Base-by-base conservation (phyloP, 345 rosid species). In the Anacardium occidentale region DNA sequence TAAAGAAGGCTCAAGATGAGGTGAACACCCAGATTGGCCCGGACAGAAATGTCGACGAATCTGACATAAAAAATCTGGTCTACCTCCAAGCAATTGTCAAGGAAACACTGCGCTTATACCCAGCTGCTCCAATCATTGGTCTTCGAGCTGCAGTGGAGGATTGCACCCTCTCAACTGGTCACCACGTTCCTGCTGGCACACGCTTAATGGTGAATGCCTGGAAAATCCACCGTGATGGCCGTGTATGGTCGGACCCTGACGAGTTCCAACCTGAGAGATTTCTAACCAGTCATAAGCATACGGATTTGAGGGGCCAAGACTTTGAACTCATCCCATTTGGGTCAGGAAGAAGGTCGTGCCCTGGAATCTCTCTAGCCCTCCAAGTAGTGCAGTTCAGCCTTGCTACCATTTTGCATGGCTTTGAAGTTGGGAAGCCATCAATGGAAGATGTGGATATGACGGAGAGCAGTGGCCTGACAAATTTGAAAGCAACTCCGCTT, bases 401-500 rank as follows among this genome's bases (percentile, higher is more conserved):
- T 17, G 90, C 87, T 5, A 79, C 81, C 32, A 73, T 83, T 44
- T 62, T 87, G 32, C 88, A 78, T 4, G 22, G 78, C 22, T 87
- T 84, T 34, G 72, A 87, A 9, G 72, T 81, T 24, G 21, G 48
- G 32, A 79, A 18, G 32, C 76, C 78, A 54, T 76, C 61, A 1
- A 51, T n/a, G 5, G 64, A 68, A 70, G 75, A 56, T 0, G 66
- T 82, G 56, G 87, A 85, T 61, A 83, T 82, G 83, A 77, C 79
- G 0, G 76, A 67, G 62, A 75, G 74, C 64, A 45, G 37, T 5
- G 74, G 83, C 9, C 21, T 83, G 63, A 76, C 77, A 12, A 77
- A 78, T 73, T 18, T 76, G 8, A 87, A 81, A 78, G 79, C 87
- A 4, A 76, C 84, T 64, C 81, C 85, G 2, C 78, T 83, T 52